These are phyloP conservation scores for Colletotrichum cuscutae DNA, from an alignment of 2,329 filamentous ascomycete genomes.

Conservation along the genomic window DNA sequence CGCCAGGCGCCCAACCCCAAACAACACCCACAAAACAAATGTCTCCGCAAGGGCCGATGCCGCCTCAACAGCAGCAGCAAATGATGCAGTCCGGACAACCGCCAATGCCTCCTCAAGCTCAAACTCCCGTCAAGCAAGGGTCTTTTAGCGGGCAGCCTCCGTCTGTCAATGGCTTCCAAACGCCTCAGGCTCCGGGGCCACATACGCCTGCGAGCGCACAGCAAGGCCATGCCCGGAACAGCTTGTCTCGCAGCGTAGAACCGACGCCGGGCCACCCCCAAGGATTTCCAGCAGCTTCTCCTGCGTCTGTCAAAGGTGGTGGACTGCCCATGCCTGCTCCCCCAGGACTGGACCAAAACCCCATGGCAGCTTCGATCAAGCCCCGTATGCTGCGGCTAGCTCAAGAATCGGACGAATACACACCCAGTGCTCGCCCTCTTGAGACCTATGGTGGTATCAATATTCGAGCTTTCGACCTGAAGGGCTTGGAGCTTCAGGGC, in stretches of 20 bases:
- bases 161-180: constrained; percentile 60
- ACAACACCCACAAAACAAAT: constrained; percentile 57
- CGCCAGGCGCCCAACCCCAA: constrained; percentile 41
- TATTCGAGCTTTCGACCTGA: constrained; percentile 69
- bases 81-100: constrained; percentile 53
- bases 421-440: constrained; percentile 63
- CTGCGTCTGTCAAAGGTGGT: constrained; percentile 52
- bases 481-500: constrained; percentile 74
- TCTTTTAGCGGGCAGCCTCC: constrained; percentile 57
- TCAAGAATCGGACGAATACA: constrained; percentile 63
- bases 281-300: constrained; percentile 59
- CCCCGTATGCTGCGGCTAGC: constrained; percentile 50
- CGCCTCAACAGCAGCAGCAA: constrained; percentile 37
- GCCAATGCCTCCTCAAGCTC: constrained; percentile 41
- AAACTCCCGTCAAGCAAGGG: constrained; percentile 57
- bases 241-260: constrained; percentile 63
- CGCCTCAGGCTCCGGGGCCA: constrained; percentile 53
- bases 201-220: constrained; percentile 55
- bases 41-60: constrained; percentile 41
- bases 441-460: constrained; percentile 79
- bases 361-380: constrained; percentile 38
- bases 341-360: constrained; percentile 26
- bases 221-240: constrained; percentile 60
- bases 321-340: constrained; percentile 52
- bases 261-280: constrained; percentile 49